Evolutionary conservation across 257 asterid genomes (phyloP), one percentile per base, ranked within the genome.

Genomic region (Henckelia pumila): DNA sequence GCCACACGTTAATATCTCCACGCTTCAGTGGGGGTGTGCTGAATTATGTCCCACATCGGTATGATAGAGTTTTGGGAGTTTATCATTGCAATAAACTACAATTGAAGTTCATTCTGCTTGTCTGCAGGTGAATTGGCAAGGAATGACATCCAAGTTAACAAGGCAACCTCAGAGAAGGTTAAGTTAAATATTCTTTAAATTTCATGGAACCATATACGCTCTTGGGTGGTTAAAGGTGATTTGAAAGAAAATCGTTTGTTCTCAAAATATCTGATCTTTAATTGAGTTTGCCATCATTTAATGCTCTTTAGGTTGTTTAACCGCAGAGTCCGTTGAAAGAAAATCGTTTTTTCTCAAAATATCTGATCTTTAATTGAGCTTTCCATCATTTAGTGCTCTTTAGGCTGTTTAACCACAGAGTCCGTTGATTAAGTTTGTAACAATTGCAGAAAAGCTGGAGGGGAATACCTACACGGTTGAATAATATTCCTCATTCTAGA

Each of bases 401-500:
- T 84, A 77, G 33, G 96, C 85, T 69, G 97, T 93, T 77, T n/a
- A 77, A 89, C 76, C 85, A 72, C 74, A 89, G 59, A 63, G 70
- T 59, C n/a, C n/a, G n/a, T 24, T 33, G 73, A 29, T 70, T 77
- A 66, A 69, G 50, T 66, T 63, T 71, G 61, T 67, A 74, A 71
- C 64, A 62, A 76, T 66, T 70, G 77, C 91, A 92, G 97, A 81
- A 75, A 53, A 75, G 61, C 37, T 92, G 98, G 98, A 86, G 95
- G 75, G 98, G 98, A 58, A 88, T 92, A 79, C 98, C 97, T 7
- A 92, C 98, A 16, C 86, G 89, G 73, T 80, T 89, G 76, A 92
- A 92, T 76, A 89, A 89, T 73, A 92, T 92, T 83, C 98, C 98
- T 71, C 98, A 89, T 80, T 89, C 98, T 21, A 84, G 91, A 86